phyloP scores from a whole-genome alignment of 352 stramenopile genomes.

The Labyrinthula sp. region DNA sequence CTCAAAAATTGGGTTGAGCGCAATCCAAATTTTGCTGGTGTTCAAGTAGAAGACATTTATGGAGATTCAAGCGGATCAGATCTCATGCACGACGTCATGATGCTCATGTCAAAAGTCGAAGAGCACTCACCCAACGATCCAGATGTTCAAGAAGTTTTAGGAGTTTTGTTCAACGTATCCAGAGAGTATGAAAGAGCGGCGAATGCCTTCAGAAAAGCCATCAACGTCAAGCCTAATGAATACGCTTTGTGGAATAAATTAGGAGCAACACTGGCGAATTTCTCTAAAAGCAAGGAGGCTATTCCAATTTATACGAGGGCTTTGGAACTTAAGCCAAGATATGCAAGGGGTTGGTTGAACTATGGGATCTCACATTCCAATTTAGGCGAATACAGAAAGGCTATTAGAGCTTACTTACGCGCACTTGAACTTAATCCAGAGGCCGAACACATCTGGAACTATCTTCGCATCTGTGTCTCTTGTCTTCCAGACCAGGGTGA shows the following conservation, averaged over 20 bases:
- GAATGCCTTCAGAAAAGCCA: slow-evolving; percentile 56
- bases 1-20: slow-evolving; percentile 66
- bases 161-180: slow-evolving; percentile 88
- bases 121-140: slow-evolving; percentile 37
- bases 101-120: slow-evolving; percentile 62
- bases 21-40: slow-evolving; percentile 62
- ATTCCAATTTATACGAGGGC: slow-evolving; percentile 67
- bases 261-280: slow-evolving; percentile 83
- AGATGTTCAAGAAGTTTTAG: slow-evolving; percentile 63
- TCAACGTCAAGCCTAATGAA: slow-evolving; percentile 53
- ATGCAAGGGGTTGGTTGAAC: slow-evolving; percentile 87
- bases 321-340: slow-evolving; percentile 80
- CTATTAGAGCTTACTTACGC: slow-evolving; percentile 84
- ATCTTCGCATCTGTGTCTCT: slow-evolving; percentile 89
- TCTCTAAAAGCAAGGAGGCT: slow-evolving; percentile 64
- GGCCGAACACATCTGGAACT: slow-evolving; percentile 89
- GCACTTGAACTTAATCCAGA: slow-evolving; percentile 77
- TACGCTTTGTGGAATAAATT: slow-evolving; percentile 95
- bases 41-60: slow-evolving; percentile 42
- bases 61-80: slow-evolving; percentile 45
- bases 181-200: slow-evolving; percentile 79
- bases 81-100: slow-evolving; percentile 72
- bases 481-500: too few species aligned
- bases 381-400: slow-evolving; percentile 74
- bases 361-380: slow-evolving; percentile 89